Percentiles rank a stretch among this genome's conserved stretches.
Conservation (phyloP, 139 green algal species). For the Deuterostichococcus epilithicus region DNA sequence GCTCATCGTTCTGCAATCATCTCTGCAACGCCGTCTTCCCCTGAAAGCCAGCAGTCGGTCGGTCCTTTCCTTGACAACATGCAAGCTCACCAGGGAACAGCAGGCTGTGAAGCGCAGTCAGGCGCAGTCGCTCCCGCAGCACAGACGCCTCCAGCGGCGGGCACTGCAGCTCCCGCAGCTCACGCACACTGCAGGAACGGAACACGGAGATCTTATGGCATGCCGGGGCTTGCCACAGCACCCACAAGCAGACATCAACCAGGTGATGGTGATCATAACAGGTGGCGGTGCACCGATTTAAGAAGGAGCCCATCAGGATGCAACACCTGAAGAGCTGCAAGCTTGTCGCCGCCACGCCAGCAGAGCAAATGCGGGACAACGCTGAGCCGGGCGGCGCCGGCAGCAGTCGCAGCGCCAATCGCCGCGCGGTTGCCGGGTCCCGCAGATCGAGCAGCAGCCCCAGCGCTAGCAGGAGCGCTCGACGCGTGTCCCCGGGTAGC, state of each 20-base stretch:
- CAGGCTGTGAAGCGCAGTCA: neutral
- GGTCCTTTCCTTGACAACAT: neutral
- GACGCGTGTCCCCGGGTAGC: neutral
- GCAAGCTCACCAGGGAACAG: conserved; percentile 8
- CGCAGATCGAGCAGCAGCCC: conserved; percentile 5
- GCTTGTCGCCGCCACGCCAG: neutral
- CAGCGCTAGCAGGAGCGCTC: conserved; percentile 9
- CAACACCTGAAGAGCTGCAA: conserved; percentile 15
- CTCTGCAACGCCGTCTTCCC: neutral
- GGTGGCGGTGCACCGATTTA: too few species aligned
- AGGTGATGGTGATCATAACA: too few species aligned
- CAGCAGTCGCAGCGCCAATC: neutral
- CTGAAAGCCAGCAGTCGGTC: neutral
- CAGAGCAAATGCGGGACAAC: neutral
- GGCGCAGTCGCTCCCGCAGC: neutral
- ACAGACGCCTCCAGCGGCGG: neutral
- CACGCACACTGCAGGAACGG: neutral
- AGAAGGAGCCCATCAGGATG: too few species aligned
- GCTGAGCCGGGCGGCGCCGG: conserved; percentile 1
- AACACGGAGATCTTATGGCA: too few species aligned
- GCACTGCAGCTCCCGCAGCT: conserved; percentile 2
- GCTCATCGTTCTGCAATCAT: neutral
- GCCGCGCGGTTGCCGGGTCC: neutral
- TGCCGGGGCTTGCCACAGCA: too few species aligned
- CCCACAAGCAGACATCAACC: too few species aligned